Conservation (phyloP, 2,329 filamentous ascomycete species). For the Neofusicoccum umdonicola region DNA sequence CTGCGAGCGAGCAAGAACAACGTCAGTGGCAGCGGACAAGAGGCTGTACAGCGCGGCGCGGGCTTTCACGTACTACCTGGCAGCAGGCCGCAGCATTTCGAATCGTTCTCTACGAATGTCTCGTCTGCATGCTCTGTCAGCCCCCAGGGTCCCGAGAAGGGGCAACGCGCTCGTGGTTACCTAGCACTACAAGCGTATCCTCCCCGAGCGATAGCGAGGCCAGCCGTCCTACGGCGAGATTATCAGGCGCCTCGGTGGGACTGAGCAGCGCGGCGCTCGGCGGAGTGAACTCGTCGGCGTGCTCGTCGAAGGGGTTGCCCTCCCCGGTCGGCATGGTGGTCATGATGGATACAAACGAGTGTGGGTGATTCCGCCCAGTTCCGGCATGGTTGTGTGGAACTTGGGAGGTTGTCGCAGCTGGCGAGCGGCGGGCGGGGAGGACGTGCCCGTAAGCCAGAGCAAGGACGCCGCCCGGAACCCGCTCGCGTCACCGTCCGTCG, state of each 20-base stretch:
- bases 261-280: background rate
- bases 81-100: constrained; percentile 57
- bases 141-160: background rate
- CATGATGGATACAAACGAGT: constrained; percentile 1
- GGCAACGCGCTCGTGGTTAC: constrained; percentile 32
- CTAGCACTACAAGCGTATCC: constrained; percentile 59
- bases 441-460: background rate
- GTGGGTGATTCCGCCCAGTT: constrained; percentile 7
- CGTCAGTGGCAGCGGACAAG: constrained; percentile 18
- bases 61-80: constrained; percentile 45
- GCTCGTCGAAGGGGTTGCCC: background rate
- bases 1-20: constrained; percentile 25
- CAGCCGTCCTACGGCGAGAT: constrained; percentile 55
- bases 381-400: constrained; percentile 1
- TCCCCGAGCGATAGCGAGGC: constrained; percentile 60
- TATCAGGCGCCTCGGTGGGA: constrained; percentile 26
- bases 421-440: background rate
- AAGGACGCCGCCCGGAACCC: constrained; percentile 3
- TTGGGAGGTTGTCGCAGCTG: background rate
- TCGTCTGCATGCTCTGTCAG: constrained; percentile 43
- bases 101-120: constrained; percentile 48
- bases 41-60: background rate
- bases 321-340: background rate
- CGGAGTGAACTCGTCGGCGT: background rate
- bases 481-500: constrained; percentile 5